Conservation (phyloP, 1,284 basidiomycete genomes). For the Ustilago loliicola region DNA sequence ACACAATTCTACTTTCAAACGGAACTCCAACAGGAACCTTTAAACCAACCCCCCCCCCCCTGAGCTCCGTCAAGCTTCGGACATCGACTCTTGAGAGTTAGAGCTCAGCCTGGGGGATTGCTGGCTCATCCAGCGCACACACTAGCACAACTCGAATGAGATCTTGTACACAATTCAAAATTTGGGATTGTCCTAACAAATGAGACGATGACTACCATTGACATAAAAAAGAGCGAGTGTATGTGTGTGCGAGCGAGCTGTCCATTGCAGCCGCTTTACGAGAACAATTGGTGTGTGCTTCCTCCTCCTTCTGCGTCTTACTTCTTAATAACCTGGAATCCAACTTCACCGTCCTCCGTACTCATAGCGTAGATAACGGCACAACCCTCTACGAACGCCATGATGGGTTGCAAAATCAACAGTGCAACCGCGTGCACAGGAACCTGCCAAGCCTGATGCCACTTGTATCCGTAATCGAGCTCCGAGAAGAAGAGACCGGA, state of each 20-base stretch:
- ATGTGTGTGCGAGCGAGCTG: neutral
- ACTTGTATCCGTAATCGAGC: constrained; percentile 67
- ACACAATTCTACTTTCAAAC: no score
- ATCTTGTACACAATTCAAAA: no score
- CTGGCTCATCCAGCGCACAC: no score
- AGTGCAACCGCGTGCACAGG: constrained; percentile 67
- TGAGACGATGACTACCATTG: neutral
- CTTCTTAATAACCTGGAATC: constrained; percentile 54
- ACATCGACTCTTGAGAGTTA: no score
- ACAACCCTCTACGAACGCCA: constrained; percentile 70
- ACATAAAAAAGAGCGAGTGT: neutral
- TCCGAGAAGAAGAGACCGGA: constrained; percentile 68
- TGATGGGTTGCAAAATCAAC: constrained; percentile 71
- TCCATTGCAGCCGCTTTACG: neutral
- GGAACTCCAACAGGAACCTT: no score
- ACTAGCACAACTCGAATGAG: no score
- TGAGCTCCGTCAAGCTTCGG: no score
- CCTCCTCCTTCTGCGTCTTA: constrained; percentile 3
- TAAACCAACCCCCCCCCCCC: no score
- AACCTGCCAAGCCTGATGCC: constrained; percentile 67
- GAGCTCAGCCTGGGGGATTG: no score
- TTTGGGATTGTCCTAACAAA: no score
- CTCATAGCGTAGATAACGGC: constrained; percentile 71
- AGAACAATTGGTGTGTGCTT: neutral
- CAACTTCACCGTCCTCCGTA: constrained; percentile 59